phyloP scores from a whole-genome alignment of 768 basidiomycete species.

The Lactarius tabidus region DNA sequence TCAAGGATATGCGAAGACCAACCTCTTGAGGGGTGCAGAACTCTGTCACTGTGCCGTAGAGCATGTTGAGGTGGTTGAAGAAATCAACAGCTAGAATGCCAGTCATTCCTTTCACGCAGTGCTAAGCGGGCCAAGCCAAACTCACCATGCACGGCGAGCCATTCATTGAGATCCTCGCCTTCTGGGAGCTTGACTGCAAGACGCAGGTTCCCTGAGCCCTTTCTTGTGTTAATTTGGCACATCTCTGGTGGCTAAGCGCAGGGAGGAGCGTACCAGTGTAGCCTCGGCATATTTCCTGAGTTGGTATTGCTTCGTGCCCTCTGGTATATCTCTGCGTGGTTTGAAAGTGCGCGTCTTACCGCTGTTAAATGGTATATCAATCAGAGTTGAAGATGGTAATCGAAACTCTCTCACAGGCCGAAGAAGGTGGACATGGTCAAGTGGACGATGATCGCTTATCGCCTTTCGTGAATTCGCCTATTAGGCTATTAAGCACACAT shows the following conservation, averaged over 20 bases:
- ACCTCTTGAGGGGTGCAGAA: conserved; percentile 96
- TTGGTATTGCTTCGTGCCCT: conserved; percentile 97
- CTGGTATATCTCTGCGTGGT: conserved; percentile 90
- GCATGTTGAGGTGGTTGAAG: conserved; percentile 99
- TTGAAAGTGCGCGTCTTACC: conserved; percentile 95
- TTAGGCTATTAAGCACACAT: neutral
- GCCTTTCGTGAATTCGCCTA: neutral
- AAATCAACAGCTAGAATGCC: conserved; percentile 83
- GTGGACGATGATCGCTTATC: neutral
- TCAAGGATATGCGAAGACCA: conserved; percentile 25
- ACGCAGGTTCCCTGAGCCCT: conserved; percentile 95
- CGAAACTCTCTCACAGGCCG: conserved; percentile 62
- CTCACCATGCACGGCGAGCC: conserved; percentile 98
- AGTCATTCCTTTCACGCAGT: neutral
- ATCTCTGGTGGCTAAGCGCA: neutral
- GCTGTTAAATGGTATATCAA: conserved; percentile 36
- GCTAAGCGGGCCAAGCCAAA: neutral
- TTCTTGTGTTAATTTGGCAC: conserved; percentile 1
- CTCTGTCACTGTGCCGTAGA: conserved; percentile 97
- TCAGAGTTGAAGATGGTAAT: neutral
- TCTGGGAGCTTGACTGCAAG: conserved; percentile 92
- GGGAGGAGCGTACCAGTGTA: conserved; percentile 61
- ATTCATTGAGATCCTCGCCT: conserved; percentile 95
- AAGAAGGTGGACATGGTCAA: conserved; percentile 79
- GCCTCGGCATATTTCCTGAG: conserved; percentile 96